Base-by-base conservation (phyloP, 2,329 filamentous ascomycete species). In the Exophiala sp. region DNA sequence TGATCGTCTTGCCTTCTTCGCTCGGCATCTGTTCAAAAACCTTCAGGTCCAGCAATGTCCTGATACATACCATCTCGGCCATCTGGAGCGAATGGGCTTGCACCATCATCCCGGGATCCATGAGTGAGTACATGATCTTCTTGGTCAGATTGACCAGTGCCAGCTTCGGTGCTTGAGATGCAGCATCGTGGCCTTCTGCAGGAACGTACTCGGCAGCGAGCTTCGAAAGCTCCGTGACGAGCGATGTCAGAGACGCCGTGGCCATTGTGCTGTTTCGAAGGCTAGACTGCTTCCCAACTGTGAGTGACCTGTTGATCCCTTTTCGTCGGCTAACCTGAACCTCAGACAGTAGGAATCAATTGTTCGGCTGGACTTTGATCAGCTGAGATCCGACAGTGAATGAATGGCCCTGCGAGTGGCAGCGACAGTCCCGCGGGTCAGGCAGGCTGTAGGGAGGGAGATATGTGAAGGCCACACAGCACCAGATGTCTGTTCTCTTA, bases 51-150 rank as follows among this genome's bases (percentile, higher is more conserved):
- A 50, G 37, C 14, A 50, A 24, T 13, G 48, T 50, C 9, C 48
- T 42, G 19, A 50, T 22, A n/a, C 19, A 45, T 11, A 50, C 48
- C 43, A 45, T 22, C 11, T 50, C 48, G 16, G 48, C 48, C 48
- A 50, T 50, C 41, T 46, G 42, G 2, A 50, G 29, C 9, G 48
- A 50, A 41, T 50, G 48, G 11, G 48, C 48, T 16, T 50, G 48
- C 3, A 50, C 48, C 42, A 50, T 46, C 43, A 45, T 45, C 9
- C 41, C 48, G 2, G 48, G 48, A 27, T 50, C 48, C 48, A 50
- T 50, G 9, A 50, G 22, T 7, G 34, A 46, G 21, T 41, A 27
- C 21, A 38, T 42, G 37, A 50, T 50, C 27, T 46, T 50, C 48
- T 35, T 50, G 11, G 32, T 22, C 7, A 50, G 41, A 13, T 39